These are phyloP conservation scores for Trichosanthes cucumerina DNA, from an alignment of 306 rosid species.

Conservation along the genomic window DNA sequence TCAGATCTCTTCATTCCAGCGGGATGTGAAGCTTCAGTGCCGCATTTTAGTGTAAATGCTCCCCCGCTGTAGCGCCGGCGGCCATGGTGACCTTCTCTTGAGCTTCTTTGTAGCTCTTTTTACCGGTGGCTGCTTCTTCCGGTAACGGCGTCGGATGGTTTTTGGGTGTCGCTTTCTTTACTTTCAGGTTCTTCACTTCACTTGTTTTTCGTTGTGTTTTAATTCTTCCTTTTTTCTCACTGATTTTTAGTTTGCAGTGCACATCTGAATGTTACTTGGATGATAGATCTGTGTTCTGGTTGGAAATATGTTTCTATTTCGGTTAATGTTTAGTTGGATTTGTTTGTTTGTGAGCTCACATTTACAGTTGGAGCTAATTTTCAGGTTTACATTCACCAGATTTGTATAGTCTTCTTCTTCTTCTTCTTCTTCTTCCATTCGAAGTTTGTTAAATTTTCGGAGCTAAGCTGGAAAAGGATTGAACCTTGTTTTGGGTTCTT, in stretches of 20 bases:
- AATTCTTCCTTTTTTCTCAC: not conserved
- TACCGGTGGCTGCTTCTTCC: not conserved
- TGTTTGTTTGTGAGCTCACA: not conserved
- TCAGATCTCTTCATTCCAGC: slow-evolving; percentile 3
- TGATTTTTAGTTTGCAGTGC: not conserved
- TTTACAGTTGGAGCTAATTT: not conserved
- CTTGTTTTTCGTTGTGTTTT: not conserved
- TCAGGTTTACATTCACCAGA: not conserved
- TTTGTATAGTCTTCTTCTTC: not conserved
- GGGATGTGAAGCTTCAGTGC: slow-evolving; percentile 4
- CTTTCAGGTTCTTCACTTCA: not conserved
- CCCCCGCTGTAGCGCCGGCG: not conserved
- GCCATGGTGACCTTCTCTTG: not conserved
- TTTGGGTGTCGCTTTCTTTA: not conserved
- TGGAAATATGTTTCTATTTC: not conserved
- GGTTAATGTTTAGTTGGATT: not conserved
- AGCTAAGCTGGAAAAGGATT: not conserved
- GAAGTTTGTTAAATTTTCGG: not conserved
- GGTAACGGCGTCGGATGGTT: not conserved
- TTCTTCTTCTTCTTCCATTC: not conserved
- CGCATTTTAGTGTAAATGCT: not conserved
- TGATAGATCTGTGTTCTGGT: slow-evolving; percentile 1
- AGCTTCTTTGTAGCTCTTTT: not conserved
- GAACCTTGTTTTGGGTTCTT: not conserved
- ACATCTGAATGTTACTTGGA: not conserved